phyloP scores from a whole-genome alignment of 2,329 filamentous ascomycete genomes.

The Penicillium freii region DNA sequence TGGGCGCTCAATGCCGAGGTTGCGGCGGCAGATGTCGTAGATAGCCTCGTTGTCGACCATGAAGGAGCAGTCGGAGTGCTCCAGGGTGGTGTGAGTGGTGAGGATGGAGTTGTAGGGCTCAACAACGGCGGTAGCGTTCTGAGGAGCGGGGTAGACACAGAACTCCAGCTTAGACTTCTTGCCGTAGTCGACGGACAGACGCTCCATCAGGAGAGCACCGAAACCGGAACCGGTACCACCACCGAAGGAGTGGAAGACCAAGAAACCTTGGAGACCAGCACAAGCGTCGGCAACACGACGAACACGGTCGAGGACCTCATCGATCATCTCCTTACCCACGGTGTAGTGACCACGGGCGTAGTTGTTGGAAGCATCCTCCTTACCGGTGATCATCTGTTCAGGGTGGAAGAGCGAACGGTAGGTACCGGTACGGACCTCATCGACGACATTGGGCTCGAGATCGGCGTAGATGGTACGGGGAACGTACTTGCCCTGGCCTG shows the following conservation, averaged over 20 bases:
- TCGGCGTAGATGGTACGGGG: conserved; percentile 99
- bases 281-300: conserved; percentile 97
- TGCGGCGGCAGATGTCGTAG: conserved; percentile 98
- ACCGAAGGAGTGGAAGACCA: conserved; percentile 99
- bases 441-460: conserved; percentile 99
- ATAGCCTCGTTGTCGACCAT: conserved; percentile 99
- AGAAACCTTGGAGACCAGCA: conserved; percentile 95
- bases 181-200: conserved; percentile 96
- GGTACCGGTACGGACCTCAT: conserved; percentile 95
- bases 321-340: conserved; percentile 98
- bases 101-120: conserved; percentile 99
- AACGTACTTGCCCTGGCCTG: conserved; percentile 98
- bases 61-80: conserved; percentile 99
- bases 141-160: conserved; percentile 96
- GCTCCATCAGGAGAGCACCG: conserved; percentile 97
- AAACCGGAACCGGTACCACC: conserved; percentile 98
- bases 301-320: conserved; percentile 96
- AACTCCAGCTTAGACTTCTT: conserved; percentile 99
- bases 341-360: conserved; percentile 99
- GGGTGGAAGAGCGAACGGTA: conserved; percentile 98
- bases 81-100: conserved; percentile 96
- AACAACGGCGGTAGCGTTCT: conserved; percentile 94
- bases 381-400: conserved; percentile 99
- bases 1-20: conserved; percentile 93
- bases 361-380: conserved; percentile 99